Evolutionary conservation across 768 basidiomycete species (phyloP).

Genomic region (Gloeopeniophorella convolvens): DNA sequence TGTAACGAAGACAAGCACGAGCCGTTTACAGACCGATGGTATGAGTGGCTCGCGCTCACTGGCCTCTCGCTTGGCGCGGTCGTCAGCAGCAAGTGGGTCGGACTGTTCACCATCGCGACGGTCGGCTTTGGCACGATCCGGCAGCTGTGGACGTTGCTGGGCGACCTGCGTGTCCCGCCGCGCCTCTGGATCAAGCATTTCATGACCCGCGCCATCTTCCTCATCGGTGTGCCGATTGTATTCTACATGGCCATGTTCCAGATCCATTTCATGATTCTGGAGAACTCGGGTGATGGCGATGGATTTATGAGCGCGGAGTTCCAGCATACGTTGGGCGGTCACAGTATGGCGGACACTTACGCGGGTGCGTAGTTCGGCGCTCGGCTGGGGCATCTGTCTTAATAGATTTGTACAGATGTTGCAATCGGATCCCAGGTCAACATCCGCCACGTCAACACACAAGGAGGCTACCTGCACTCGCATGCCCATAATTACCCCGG

Average conservation of each 20-base stretch:
- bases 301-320: slow-evolving; percentile 99
- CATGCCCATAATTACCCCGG: slow-evolving; percentile 85
- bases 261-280: slow-evolving; percentile 86
- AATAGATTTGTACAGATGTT: slow-evolving; percentile 48
- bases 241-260: slow-evolving; percentile 98
- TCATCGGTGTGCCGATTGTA: slow-evolving; percentile 74
- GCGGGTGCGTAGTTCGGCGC: too few species aligned
- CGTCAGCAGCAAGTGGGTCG: slow-evolving; percentile 96
- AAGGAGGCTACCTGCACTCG: slow-evolving; percentile 98
- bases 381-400: too few species aligned
- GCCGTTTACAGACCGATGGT: slow-evolving; percentile 85
- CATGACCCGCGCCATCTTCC: slow-evolving; percentile 78
- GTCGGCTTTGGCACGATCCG: slow-evolving; percentile 77
- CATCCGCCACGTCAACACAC: slow-evolving; percentile 90
- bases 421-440: slow-evolving; percentile 77
- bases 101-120: slow-evolving; percentile 95
- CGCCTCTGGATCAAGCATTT: slow-evolving; percentile 79
- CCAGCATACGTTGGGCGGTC: slow-evolving; percentile 88
- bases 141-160: slow-evolving; percentile 87
- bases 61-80: slow-evolving; percentile 91
- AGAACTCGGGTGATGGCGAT: slow-evolving; percentile 92
- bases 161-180: slow-evolving; percentile 75
- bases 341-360: slow-evolving; percentile 88
- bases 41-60: slow-evolving; percentile 84
- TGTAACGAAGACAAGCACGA: slow-evolving; percentile 82